These are phyloP conservation scores for Lablab purpureus DNA, from an alignment of 306 rosid species.

Conservation along the genomic window DNA sequence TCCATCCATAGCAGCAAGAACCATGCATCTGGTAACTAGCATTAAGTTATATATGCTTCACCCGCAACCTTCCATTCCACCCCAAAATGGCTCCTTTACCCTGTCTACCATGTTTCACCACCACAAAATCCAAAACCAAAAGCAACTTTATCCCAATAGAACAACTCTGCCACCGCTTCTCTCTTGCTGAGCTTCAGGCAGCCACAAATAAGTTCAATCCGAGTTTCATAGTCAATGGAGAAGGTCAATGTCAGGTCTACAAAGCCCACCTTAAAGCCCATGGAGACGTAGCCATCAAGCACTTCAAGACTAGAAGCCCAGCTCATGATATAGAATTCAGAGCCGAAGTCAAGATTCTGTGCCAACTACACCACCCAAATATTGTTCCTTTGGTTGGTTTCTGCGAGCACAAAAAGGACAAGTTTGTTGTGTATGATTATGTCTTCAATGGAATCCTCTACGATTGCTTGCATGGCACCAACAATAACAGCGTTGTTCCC, in stretches of 20 bases:
- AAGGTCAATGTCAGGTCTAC: background rate
- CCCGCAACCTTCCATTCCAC: background rate
- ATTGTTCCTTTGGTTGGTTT: constrained; percentile 1
- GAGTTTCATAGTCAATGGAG: background rate
- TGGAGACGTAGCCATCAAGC: no score
- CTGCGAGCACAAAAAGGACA: background rate
- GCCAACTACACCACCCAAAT: constrained; percentile 3
- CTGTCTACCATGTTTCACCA: background rate
- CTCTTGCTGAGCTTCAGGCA: background rate
- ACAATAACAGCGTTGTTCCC: background rate
- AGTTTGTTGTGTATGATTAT: background rate
- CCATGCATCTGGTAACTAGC: background rate
- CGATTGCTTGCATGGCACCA: background rate
- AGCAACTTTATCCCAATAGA: background rate
- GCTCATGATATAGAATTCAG: background rate
- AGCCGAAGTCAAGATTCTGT: background rate
- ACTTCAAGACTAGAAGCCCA: background rate
- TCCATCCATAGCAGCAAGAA: background rate
- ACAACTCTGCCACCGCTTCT: background rate
- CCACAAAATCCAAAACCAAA: constrained; percentile 5
- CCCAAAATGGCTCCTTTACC: background rate
- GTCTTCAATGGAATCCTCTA: background rate
- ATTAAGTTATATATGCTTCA: background rate
- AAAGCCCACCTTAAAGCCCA: no score
- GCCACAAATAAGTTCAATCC: background rate